Evolutionary conservation across 805 yeast genomes (phyloP).

Genomic region (Candida silvicultrix): DNA sequence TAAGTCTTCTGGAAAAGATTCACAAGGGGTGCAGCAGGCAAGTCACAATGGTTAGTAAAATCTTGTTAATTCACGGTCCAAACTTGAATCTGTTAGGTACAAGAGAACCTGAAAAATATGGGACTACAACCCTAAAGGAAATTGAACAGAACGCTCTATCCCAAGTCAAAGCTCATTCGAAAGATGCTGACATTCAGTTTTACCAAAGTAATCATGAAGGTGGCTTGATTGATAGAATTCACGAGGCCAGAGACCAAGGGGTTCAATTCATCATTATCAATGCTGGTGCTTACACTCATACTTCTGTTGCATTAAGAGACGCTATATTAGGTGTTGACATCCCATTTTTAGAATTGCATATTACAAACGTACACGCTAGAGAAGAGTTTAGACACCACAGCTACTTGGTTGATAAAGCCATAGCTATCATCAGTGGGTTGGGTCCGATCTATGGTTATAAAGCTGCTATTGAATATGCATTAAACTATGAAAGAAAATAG

Average conservation of each 20-base stretch:
- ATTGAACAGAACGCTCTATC: conserved; percentile 32
- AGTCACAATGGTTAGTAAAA: conserved; percentile 12
- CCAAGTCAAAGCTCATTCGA: conserved; percentile 16
- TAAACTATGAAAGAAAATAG: conserved; percentile 15
- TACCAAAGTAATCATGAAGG: conserved; percentile 44
- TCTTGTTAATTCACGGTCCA: conserved; percentile 44
- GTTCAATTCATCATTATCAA: conserved; percentile 40
- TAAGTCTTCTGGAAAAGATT: too few species aligned
- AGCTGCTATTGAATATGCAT: conserved; percentile 23
- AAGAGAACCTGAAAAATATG: conserved; percentile 46
- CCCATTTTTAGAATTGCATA: conserved; percentile 44
- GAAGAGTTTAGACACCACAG: conserved; percentile 46
- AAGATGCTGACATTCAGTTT: conserved; percentile 26
- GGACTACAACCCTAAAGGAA: conserved; percentile 37
- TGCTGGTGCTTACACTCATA: conserved; percentile 49
- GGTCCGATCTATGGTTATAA: conserved; percentile 24
- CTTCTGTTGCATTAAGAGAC: conserved; percentile 44
- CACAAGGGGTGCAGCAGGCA: too few species aligned
- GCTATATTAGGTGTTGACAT: conserved; percentile 42
- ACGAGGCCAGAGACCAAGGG: conserved; percentile 31
- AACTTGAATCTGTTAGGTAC: conserved; percentile 42
- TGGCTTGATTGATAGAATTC: conserved; percentile 39
- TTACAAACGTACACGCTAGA: conserved; percentile 45
- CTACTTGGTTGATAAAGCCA: conserved; percentile 41
- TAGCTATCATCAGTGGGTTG: conserved; percentile 31